Evolutionary conservation across 371 early-diverging fungal species (phyloP), one percentile per base, ranked within the genome.

Genomic region (Aphelidium insulamus): DNA sequence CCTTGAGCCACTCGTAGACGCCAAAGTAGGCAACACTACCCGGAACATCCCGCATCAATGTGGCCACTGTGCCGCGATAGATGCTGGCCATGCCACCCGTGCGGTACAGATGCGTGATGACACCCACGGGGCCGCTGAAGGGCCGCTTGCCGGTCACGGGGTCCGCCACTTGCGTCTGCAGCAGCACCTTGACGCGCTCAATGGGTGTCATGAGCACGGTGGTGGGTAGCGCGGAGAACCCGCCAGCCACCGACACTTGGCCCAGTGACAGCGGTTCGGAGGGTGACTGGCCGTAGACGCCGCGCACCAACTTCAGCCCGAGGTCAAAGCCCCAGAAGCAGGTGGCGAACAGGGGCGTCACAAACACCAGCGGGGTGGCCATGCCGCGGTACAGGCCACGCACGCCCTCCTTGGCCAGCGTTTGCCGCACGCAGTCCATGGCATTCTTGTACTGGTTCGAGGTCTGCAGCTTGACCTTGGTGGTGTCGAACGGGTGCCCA

Each of bases 11-110:
- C 55, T 95, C 97, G 50, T 92, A 95, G 7, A 80, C 82, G 41
- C 78, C 85, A 71, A 91, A 85, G 65, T 87, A 94, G n/a, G 87
- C 90, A 27, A 86, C 88, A 22, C 77, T 77, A 36, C 92, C 95
- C 10, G 91, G 90, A 27, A 72, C 72, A 52, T 94, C 95, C 38
- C 95, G 70, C 39, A 83, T 57, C 20, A 94, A 58, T 3, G 95
- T 92, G 26, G 91, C 91, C 35, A 76, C 71, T 9, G 90, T 83
- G 38, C 95, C 92, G 45, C 82, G 66, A 69, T 76, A 94, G 49
- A 94, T 62, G 29, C 75, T 65, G 25, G 66, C 48, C 26, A 88
- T 36, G 46, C 90, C 88, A 31, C 77, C 76, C 42, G 72, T 69
- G 45, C 69, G 64, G 48, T 72, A 62, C 37, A 83, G 56, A 24